Evolutionary conservation across 2,329 filamentous ascomycete species (phyloP), one percentile per base, ranked within the genome.

Genomic region (Colletotrichum chlorophyti): DNA sequence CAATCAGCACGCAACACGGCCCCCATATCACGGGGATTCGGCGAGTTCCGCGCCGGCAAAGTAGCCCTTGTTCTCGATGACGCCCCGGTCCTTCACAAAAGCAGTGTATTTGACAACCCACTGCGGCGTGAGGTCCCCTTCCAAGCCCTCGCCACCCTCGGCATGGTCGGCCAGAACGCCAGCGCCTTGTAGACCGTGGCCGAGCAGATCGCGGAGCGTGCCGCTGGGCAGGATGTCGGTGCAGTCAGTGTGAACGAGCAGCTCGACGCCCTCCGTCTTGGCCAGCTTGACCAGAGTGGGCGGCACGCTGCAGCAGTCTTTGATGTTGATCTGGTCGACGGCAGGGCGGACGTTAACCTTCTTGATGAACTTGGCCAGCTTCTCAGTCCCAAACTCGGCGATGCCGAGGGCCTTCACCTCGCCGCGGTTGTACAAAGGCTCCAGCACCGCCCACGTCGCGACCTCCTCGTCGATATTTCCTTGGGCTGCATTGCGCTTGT

Each of bases 31-130:
- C 10, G 32, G 45, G 38, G 43, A 29, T 24, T 60, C 78, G 42
- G 79, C 77, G 64, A 95, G 74, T 69, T 92, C 88, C 3, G 93
- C 94, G 17, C 88, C 86, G 1, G 94, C 94, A 79, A 97, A 97
- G 74, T 97, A 98, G 7, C 95, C 95, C 79, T 98, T 99, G 71
- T 95, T 97, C 80, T 99, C 95, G 64, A 99, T 94, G 8, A 99
- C 95, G 12, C 95, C 95, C 51, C 95, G 83, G 71, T 98, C 90
- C 72, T 91, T 58, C 35, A 98, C 91, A 58, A 98, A 94, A 1
- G 95, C 95, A 32, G 94, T 97, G 72, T 99, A 99, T 72, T 98
- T 96, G 65, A 94, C 89, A 24, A 98, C 95, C 94, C 95, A 99
- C 71, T 94, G 88, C 24, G 95, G 93, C 58, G 86, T 84, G 45